A percentile compares a stretch with the other conserved stretches of the same genome.
Conservation (phyloP, 2,329 filamentous ascomycete genomes). For the Penicillium aurantiogriseum region DNA sequence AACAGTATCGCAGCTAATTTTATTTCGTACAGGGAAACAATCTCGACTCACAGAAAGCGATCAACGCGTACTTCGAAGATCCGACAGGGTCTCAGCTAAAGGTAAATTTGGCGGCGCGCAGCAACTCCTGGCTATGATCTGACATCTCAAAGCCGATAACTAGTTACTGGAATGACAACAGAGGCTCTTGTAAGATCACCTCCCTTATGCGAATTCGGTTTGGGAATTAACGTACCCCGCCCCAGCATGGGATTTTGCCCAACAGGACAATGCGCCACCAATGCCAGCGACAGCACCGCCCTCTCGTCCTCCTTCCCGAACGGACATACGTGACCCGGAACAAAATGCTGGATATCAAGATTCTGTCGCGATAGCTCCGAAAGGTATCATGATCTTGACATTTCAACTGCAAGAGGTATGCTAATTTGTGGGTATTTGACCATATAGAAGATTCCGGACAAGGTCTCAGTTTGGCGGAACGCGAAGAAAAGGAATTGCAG, state of each 20-base stretch:
- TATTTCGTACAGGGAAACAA: slow-evolving; percentile 41
- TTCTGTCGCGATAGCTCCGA: slow-evolving; percentile 26
- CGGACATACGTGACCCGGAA: slow-evolving; percentile 33
- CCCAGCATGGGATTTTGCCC: slow-evolving; percentile 41
- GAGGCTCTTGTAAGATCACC: slow-evolving; percentile 26
- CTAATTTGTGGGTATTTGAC: slow-evolving; percentile 17
- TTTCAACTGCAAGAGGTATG: neutral
- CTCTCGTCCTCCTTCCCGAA: slow-evolving; percentile 49
- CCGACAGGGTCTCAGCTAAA: slow-evolving; percentile 36
- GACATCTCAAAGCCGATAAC: slow-evolving; percentile 17
- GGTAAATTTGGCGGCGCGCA: slow-evolving; percentile 22
- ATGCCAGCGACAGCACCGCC: slow-evolving; percentile 40
- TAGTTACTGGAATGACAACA: slow-evolving; percentile 27
- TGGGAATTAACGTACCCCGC: slow-evolving; percentile 5
- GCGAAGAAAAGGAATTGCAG: slow-evolving; percentile 47
- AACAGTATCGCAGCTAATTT: slow-evolving; percentile 11
- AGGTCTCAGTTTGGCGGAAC: slow-evolving; percentile 42
- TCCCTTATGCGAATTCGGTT: neutral
- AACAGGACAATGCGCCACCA: slow-evolving; percentile 36
- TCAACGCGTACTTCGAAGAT: slow-evolving; percentile 51
- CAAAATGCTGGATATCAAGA: slow-evolving; percentile 22
- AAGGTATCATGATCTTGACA: slow-evolving; percentile 29
- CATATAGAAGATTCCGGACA: slow-evolving; percentile 25
- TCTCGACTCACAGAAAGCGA: slow-evolving; percentile 45
- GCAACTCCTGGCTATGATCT: slow-evolving; percentile 2